Evolutionary conservation across 257 asterid species (phyloP).

Genomic region (Nicotiana tabacum): DNA sequence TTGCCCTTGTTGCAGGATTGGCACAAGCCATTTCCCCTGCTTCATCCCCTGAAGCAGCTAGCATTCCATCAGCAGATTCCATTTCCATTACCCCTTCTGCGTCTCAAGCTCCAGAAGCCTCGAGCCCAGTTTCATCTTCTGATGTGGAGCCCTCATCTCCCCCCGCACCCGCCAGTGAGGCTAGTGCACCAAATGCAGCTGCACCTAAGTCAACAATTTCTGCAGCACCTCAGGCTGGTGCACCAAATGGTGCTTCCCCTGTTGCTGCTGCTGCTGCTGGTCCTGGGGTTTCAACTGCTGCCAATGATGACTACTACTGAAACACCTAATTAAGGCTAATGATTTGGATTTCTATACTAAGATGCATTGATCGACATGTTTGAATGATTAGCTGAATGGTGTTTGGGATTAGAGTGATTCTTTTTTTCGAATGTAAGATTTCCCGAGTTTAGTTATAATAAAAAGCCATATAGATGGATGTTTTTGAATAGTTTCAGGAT

Average conservation of each 20-base stretch:
- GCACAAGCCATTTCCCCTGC: conserved; percentile 23
- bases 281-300: background rate
- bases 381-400: background rate
- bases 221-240: conserved; percentile 29
- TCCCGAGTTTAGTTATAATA: background rate
- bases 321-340: background rate
- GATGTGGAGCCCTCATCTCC: conserved; percentile 37
- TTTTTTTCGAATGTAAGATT: background rate
- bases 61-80: background rate
- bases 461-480: background rate
- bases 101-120: background rate
- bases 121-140: conserved; percentile 19
- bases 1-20: conserved; percentile 35
- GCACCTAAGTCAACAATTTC: conserved; percentile 5
- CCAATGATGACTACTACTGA: conserved; percentile 1
- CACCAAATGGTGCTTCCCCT: conserved; percentile 11
- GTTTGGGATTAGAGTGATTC: background rate
- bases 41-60: conserved; percentile 12
- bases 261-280: background rate
- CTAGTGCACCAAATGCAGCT: background rate
- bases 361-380: background rate
- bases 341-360: background rate
- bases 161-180: conserved; percentile 28
- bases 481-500: background rate
- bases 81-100: background rate